phyloP scores from a whole-genome alignment of 192 early-diverging fungal genomes.

The Ambispora gerdemannii region DNA sequence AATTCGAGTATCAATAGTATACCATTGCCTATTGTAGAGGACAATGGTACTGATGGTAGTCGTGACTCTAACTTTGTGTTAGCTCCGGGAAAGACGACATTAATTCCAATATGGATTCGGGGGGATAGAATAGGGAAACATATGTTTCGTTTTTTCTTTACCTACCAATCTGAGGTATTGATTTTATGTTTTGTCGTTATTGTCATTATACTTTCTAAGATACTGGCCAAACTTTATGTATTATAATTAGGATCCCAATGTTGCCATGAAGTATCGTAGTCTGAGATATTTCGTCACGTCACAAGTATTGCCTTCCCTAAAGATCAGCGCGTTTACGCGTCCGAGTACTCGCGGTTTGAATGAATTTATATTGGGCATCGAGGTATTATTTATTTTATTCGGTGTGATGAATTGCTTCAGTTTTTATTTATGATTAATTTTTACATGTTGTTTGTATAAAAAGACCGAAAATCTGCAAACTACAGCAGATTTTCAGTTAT shows the following conservation, averaged over 20 bases:
- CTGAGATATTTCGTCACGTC: constrained; percentile 56
- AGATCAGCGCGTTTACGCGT: constrained; percentile 92
- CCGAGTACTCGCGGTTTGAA: constrained; percentile 70
- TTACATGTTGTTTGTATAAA: not conserved
- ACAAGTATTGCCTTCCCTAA: constrained; percentile 80
- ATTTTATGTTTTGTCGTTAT: constrained; percentile 12
- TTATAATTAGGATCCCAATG: constrained; percentile 51
- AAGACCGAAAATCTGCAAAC: constrained; percentile 74
- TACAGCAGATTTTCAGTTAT: constrained; percentile 55
- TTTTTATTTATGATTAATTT: not conserved
- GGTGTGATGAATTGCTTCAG: not conserved
- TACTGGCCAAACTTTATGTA: not conserved
- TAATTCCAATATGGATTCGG: constrained; percentile 85
- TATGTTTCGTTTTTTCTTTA: constrained; percentile 72
- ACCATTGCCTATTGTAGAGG: constrained; percentile 37
- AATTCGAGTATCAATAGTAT: constrained; percentile 53
- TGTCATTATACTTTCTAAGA: constrained; percentile 27
- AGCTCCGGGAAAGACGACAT: constrained; percentile 63
- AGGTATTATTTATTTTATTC: constrained; percentile 46
- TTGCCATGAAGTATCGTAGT: constrained; percentile 60
- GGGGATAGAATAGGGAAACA: constrained; percentile 90
- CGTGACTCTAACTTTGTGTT: constrained; percentile 45
- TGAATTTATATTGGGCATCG: constrained; percentile 90
- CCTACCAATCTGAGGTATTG: constrained; percentile 72
- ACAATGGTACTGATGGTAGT: constrained; percentile 30